These are phyloP conservation scores for Mycosphaerella sp. DNA, from an alignment of 2,329 filamentous ascomycete genomes.

Conservation along the genomic window DNA sequence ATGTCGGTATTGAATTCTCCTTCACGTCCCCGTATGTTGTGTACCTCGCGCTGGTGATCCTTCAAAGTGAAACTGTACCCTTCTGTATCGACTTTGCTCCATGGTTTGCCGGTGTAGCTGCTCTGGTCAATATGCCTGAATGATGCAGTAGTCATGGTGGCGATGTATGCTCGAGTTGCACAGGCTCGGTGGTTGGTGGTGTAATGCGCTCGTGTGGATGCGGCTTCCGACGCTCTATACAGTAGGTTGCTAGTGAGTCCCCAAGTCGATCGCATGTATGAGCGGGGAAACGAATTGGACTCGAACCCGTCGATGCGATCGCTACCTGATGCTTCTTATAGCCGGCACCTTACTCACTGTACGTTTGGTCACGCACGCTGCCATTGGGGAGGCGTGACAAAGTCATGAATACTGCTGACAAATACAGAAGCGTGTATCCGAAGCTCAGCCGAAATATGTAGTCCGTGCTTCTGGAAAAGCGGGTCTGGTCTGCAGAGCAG, in stretches of 20 bases:
- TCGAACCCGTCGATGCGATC: no score
- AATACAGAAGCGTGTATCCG: neutral
- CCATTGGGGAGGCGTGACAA: neutral
- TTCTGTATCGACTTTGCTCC: conserved; percentile 59
- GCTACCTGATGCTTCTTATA: neutral
- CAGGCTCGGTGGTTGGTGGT: neutral
- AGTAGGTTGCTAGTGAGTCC: neutral
- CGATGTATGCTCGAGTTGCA: neutral
- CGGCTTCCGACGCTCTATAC: neutral
- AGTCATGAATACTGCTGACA: neutral
- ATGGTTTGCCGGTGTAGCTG: conserved; percentile 48
- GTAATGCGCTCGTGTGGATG: neutral
- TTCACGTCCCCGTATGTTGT: conserved; percentile 50
- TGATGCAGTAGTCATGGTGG: conserved; percentile 51
- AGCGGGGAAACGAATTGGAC: neutral
- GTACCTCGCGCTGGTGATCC: conserved; percentile 45
- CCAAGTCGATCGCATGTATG: neutral
- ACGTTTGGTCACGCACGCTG: neutral
- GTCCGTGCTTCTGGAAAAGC: neutral
- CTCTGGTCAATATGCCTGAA: conserved; percentile 58
- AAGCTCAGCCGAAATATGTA: neutral
- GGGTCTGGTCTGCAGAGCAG: neutral
- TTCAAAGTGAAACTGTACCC: conserved; percentile 49
- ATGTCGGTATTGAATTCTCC: conserved; percentile 51
- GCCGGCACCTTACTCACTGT: no score